Evolutionary conservation across 164 flowering plant species (phyloP), one percentile per base, ranked within the genome.

Genomic region (Annona cherimola): DNA sequence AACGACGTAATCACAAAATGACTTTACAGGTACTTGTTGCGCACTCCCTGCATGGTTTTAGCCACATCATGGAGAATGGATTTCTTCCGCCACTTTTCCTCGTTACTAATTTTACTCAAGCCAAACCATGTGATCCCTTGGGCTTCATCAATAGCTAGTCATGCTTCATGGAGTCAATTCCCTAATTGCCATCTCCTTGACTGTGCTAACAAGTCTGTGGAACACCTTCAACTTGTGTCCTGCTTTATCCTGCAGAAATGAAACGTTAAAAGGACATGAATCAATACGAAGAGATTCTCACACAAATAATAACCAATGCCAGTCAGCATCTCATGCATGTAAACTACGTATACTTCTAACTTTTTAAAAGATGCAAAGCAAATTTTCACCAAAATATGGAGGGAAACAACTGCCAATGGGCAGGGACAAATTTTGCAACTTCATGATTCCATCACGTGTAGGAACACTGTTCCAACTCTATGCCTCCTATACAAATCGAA

Each of bases 161-260:
- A 1, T 26, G 35, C 14, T 16, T 46, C 60, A 45, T 35, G 68
- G 60, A 61, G 77, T 77, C 74, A 88, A 74, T 63, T 80, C 84
- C 69, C 81, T 91, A 61, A 88, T 72, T 19, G 84, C 70, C 45
- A 83, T 68, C 75, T 95, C 99, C 84, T 95, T 95, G 8, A 92
- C 85, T 0, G 98, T 87, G 67, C 78, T 81, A 59, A 85, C 88
- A 69, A 95, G 73, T 79, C 99, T 87, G 26, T 69, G 84, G 67
- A 93, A 92, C 55, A 93, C 87, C 84, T 93, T 93, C 5, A 91
- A 83, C 40, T 74, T 82, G 68, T 76, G 86, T 4, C 99, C 93
- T 1, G 81, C 69, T 80, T 91, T 95, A 9, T 87, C 93, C 99
- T 91, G 83, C n/a, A 57, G 69, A 68, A 46, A 61, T 9, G 66